These are phyloP conservation scores for Conidiobolus coronatus DNA, from an alignment of 371 early-diverging fungal genomes.

Conservation along the genomic window DNA sequence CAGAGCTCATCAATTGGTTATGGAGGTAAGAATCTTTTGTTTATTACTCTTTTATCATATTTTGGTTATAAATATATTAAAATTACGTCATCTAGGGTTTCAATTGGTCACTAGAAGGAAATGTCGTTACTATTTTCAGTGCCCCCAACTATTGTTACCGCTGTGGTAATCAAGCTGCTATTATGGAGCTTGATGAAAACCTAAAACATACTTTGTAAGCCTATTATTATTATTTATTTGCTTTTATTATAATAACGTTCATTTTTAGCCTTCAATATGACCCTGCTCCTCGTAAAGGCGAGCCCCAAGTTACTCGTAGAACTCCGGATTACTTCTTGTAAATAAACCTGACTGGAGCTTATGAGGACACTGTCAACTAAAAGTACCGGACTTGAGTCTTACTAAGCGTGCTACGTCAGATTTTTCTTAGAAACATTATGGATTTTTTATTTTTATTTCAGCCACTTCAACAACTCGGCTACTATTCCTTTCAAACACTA, in stretches of 20 bases:
- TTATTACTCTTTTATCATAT: not conserved
- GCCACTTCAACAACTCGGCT: no score
- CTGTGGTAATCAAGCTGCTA: slow-evolving; percentile 88
- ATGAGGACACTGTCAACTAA: no score
- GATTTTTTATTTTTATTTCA: no score
- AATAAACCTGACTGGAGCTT: not conserved
- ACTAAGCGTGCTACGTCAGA: no score
- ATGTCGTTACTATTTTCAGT: slow-evolving; percentile 97
- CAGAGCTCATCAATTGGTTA: slow-evolving; percentile 98
- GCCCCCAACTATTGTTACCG: slow-evolving; percentile 99
- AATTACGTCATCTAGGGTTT: not conserved
- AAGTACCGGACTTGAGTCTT: no score
- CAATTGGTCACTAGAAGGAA: slow-evolving; percentile 71
- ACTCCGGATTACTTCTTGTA: slow-evolving; percentile 99
- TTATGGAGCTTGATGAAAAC: slow-evolving; percentile 93
- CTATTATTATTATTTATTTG: not conserved
- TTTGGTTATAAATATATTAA: not conserved
- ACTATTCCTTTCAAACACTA: no score
- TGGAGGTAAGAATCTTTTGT: slow-evolving; percentile 40
- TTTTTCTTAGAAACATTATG: no score
- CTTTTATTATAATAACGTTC: not conserved
- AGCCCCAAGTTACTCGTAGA: slow-evolving; percentile 90
- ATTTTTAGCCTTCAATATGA: slow-evolving; percentile 80
- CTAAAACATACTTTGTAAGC: slow-evolving; percentile 82
- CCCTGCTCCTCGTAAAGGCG: slow-evolving; percentile 93